Conservation (phyloP, 139 green algal species). For the Eudorina sp. region DNA sequence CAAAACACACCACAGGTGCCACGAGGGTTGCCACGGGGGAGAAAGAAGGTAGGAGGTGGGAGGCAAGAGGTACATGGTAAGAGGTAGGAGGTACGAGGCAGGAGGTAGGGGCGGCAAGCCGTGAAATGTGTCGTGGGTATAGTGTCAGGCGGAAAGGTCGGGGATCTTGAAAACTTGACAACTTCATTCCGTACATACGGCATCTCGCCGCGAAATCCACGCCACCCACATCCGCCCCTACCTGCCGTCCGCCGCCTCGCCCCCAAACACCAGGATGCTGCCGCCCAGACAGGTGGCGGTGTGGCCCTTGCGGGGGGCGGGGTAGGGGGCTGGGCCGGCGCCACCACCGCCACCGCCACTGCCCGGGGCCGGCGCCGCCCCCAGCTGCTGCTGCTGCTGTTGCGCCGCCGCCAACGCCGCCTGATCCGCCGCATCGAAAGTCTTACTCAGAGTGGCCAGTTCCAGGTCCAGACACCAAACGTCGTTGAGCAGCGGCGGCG, state of each 20-base stretch:
- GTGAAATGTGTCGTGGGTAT: no score
- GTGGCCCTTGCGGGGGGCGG: constrained; percentile 29
- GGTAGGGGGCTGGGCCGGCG: background rate
- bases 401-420: background rate
- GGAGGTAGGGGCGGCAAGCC: no score
- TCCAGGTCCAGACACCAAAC: constrained; percentile 41
- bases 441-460: background rate
- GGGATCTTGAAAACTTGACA: no score
- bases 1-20: background rate
- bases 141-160: no score
- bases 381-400: background rate
- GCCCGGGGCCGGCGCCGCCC: background rate
- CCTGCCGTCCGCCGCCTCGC: constrained; percentile 11
- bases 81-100: no score
- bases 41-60: background rate
- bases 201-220: no score
- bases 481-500: constrained; percentile 16
- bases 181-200: no score
- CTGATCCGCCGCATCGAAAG: background rate
- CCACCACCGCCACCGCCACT: background rate
- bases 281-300: background rate
- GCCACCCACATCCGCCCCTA: background rate
- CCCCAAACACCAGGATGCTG: constrained; percentile 45
- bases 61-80: no score
- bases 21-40: background rate